Conservation (phyloP, 192 early-diverging fungal genomes). For the Neocallimastix lanati region DNA sequence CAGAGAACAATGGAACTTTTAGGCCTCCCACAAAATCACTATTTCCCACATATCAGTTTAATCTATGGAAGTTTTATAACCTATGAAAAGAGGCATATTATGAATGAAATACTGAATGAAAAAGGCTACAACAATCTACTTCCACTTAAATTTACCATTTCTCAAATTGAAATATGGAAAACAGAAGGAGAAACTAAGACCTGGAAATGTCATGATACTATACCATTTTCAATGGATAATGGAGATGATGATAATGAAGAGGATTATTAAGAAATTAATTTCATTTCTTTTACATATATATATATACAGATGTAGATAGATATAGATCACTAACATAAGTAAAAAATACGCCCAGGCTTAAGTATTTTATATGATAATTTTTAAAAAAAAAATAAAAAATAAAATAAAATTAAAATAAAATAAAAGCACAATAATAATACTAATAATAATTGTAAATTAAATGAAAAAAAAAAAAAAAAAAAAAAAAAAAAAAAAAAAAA, state of each 20-base stretch:
- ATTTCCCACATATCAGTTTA: background rate
- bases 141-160: background rate
- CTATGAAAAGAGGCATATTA: background rate
- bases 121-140: background rate
- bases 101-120: background rate
- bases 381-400: too few relatives aligned
- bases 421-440: too few relatives aligned
- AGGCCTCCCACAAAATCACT: background rate
- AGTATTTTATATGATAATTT: too few relatives aligned
- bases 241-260: background rate
- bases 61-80: background rate
- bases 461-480: too few relatives aligned
- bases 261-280: background rate
- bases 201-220: background rate
- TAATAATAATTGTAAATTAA: too few relatives aligned
- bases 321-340: too few relatives aligned
- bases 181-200: background rate
- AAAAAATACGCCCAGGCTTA: too few relatives aligned
- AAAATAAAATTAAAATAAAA: too few relatives aligned
- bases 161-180: background rate
- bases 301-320: too few relatives aligned
- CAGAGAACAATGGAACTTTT: background rate
- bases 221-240: background rate
- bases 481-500: too few relatives aligned
- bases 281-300: too few relatives aligned